Conservation (phyloP, 331 rosid genomes). For the Prunus yedoensis region DNA sequence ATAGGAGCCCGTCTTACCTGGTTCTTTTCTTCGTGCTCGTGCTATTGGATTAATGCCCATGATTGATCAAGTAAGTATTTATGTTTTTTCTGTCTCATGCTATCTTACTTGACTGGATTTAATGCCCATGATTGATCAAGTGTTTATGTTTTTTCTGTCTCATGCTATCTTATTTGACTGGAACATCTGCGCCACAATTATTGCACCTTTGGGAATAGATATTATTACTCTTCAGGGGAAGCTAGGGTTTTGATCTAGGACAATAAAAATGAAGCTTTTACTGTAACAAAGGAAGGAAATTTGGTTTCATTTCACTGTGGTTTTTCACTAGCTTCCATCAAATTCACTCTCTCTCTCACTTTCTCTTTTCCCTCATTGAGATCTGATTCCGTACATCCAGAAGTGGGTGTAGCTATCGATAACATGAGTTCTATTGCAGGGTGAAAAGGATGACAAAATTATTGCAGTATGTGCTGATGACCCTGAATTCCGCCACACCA, state of each 20-base stretch:
- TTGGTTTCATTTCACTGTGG: neutral
- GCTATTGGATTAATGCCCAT: conserved; percentile 98
- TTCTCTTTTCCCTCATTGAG: neutral
- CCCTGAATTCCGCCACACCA: conserved; percentile 84
- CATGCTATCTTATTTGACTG: neutral
- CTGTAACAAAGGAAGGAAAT: neutral
- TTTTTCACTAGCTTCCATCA: neutral
- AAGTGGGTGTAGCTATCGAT: conserved; percentile 3
- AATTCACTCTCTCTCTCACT: neutral
- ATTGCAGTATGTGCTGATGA: conserved; percentile 99
- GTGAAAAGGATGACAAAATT: conserved; percentile 98
- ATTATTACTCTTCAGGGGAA: neutral
- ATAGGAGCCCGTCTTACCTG: conserved; percentile 89
- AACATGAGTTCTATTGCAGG: conserved; percentile 48
- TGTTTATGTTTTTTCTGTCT: neutral
- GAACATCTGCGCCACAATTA: neutral
- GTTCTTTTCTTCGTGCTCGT: conserved; percentile 97
- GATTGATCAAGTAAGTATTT: conserved; percentile 81
- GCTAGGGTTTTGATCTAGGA: neutral
- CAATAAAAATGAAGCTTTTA: neutral
- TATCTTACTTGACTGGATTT: neutral
- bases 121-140: conserved; percentile 87
- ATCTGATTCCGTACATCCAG: neutral
- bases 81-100: neutral
- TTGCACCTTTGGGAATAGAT: neutral